Evolutionary conservation across 768 basidiomycete species (phyloP), one percentile per base, ranked within the genome.

Genomic region (Pleurotus giganteus): DNA sequence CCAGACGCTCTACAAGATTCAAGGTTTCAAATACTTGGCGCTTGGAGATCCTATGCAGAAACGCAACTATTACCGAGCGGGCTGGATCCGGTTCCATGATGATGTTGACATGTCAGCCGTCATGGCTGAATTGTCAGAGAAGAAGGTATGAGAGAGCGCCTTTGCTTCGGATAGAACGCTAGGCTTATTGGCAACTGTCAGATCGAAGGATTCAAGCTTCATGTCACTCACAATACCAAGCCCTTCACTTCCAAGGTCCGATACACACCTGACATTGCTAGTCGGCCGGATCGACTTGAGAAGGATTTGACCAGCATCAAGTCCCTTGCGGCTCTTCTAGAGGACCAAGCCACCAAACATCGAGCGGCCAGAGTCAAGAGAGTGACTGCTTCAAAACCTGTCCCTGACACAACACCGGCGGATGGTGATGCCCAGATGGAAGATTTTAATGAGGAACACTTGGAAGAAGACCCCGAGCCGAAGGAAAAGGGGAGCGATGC

Each of bases 201-300:
- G 94, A 91, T 98, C 65, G 92, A 95, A 67, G 91, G 89, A 54
- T 97, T 98, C 78, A 95, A 93, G 65, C 76, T 97, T 47, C 94
- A 96, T 69, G 88, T 94, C 62, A 83, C 88, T 29, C 91, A 91
- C 66, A 89, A 84, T 64, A 75, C 81, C 45, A 86, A 83, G 59
- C 88, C 91, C 27, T 90, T 89, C 71, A 80, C 84, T 54, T 89
- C 88, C 63, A 80, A 86, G 59, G 73, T 91, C 55, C 87, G 93
- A 44, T 85, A 83, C 62, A 82, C 95, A 4, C 93, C 95, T 21
- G 86, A 92, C 63, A 80, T 89, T 19, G 85, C 92, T 19, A 90
- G 85, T 67, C 81, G 81, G 53, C 87, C 91, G 15, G 88, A 90
- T 21, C 80, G 95, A 46, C 74, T 98, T 61, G 80, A 78, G 57